phyloP scores from a whole-genome alignment of 257 asterid species.

The Coffea eugenioides region DNA sequence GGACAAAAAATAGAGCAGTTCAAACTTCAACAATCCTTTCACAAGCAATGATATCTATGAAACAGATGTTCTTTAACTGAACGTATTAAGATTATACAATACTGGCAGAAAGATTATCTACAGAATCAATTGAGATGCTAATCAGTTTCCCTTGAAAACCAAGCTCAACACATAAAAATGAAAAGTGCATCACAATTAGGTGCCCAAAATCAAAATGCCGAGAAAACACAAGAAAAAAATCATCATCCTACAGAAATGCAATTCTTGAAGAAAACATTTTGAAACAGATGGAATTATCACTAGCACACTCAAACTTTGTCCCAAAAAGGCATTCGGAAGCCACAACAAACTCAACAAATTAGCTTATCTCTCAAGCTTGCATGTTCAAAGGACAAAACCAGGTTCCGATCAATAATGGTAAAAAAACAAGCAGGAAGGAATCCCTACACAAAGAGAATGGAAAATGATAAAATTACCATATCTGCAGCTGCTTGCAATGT shows the following conservation, averaged over 20 bases:
- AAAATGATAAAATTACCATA: slow-evolving; percentile 50
- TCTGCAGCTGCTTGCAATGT: slow-evolving; percentile 98
- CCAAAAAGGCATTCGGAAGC: background rate
- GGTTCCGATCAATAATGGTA: background rate
- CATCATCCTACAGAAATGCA: background rate
- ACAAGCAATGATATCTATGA: slow-evolving; percentile 4
- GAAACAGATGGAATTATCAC: background rate
- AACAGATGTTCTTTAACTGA: background rate
- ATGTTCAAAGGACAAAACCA: background rate
- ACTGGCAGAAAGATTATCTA: background rate
- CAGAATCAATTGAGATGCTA: background rate
- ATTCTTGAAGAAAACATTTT: background rate
- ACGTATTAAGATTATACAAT: background rate
- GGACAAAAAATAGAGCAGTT: slow-evolving; percentile 19
- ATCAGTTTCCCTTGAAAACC: background rate
- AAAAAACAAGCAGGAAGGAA: background rate
- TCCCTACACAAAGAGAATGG: background rate
- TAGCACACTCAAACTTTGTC: background rate
- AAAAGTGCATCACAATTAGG: background rate
- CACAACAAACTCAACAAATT: background rate
- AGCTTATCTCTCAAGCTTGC: background rate
- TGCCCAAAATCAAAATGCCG: background rate
- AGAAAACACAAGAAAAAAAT: background rate
- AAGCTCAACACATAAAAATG: background rate
- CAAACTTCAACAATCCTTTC: background rate